A percentile compares a stretch with the other conserved stretches of the same genome.
These are phyloP conservation scores for Gnaphalium uliginosum DNA, from an alignment of 129 eudicot genomes.

Conservation along the genomic window DNA sequence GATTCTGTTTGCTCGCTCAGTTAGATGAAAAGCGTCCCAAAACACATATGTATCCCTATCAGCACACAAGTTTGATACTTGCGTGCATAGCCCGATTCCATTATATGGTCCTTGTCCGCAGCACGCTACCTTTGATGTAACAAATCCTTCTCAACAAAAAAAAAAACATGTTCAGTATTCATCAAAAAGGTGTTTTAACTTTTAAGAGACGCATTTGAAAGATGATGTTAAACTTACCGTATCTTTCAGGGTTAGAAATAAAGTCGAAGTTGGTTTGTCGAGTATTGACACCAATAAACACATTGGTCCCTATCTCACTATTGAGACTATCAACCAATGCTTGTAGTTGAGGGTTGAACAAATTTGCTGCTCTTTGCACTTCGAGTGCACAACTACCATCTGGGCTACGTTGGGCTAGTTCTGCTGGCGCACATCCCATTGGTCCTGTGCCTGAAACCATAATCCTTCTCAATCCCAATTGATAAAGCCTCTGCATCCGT, in stretches of 20 bases:
- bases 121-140: conserved; percentile 65
- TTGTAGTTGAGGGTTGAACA: conserved; percentile 56
- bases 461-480: conserved; percentile 47
- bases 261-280: conserved; percentile 45
- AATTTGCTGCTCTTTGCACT: conserved; percentile 46
- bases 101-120: conserved; percentile 81
- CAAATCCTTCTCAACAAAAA: conserved; percentile 49
- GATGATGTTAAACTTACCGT: conserved; percentile 36
- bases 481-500: conserved; percentile 48
- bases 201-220: not conserved
- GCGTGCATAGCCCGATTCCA: conserved; percentile 66
- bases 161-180: not conserved
- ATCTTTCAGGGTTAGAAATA: conserved; percentile 54
- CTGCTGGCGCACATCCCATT: conserved; percentile 60
- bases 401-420: conserved; percentile 37
- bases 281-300: conserved; percentile 54
- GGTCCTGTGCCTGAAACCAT: conserved; percentile 61
- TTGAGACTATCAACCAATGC: conserved; percentile 47
- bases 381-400: conserved; percentile 49
- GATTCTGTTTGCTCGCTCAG: conserved; percentile 57
- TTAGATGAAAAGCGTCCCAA: conserved; percentile 76
- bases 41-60: conserved; percentile 56
- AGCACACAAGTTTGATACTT: conserved; percentile 59
- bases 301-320: conserved; percentile 39
- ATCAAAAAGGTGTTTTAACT: not conserved